Percentiles rank a stretch among this genome's conserved stretches.
These are phyloP conservation scores for Gleditsia sinensis DNA, from an alignment of 306 rosid genomes.

Conservation along the genomic window DNA sequence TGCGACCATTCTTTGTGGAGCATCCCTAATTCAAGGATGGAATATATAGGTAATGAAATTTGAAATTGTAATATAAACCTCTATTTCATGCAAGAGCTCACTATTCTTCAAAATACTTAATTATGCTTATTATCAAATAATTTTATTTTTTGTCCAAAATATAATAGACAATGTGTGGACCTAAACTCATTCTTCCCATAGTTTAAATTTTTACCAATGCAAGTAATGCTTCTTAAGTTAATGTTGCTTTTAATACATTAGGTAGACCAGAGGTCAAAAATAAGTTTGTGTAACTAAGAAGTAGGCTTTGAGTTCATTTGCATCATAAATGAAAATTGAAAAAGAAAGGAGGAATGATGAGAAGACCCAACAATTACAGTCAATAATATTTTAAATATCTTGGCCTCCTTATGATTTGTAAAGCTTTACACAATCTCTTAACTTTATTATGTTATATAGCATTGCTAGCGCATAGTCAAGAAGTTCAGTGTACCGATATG, in stretches of 20 bases:
- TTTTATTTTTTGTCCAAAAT: neutral
- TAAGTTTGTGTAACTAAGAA: neutral
- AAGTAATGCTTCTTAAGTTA: neutral
- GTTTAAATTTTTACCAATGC: constrained; percentile 1
- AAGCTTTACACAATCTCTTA: neutral
- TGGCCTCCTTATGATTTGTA: neutral
- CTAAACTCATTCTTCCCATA: neutral
- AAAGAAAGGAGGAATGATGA: neutral
- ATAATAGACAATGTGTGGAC: neutral
- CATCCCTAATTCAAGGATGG: constrained; percentile 92
- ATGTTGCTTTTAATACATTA: neutral
- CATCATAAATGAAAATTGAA: constrained; percentile 7
- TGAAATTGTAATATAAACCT: constrained; percentile 12
- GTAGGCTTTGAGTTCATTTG: neutral
- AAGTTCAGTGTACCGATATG: too few species aligned
- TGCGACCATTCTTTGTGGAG: constrained; percentile 92
- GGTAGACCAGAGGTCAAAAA: neutral
- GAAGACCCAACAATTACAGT: neutral
- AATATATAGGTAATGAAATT: constrained; percentile 76
- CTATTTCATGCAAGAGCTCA: constrained; percentile 78
- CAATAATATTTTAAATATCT: neutral
- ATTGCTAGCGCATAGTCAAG: neutral
- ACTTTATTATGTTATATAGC: neutral
- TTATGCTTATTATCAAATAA: neutral
- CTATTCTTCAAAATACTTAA: constrained; percentile 41